These are phyloP conservation scores for Mortierella sp. DNA, from an alignment of 371 early-diverging fungal genomes.

Conservation along the genomic window DNA sequence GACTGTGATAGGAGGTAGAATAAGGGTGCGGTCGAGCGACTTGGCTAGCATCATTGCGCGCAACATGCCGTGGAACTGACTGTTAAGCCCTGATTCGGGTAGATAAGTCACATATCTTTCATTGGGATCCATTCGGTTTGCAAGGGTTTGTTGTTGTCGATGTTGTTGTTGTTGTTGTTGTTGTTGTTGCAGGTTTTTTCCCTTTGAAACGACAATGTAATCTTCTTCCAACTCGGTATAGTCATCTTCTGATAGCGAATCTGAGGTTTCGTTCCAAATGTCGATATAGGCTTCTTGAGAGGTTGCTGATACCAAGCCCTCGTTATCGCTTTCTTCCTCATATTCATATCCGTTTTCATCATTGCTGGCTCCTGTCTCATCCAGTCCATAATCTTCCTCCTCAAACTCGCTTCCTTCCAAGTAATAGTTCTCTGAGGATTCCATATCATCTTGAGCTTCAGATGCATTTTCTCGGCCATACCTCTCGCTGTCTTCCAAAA, in stretches of 20 bases:
- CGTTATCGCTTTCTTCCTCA: constrained; percentile 1
- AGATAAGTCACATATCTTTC: constrained; percentile 39
- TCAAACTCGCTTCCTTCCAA: background rate
- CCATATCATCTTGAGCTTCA: background rate
- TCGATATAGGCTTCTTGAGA: constrained; percentile 12
- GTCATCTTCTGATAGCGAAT: constrained; percentile 32
- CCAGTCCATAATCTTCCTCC: background rate
- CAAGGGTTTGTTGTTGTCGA: constrained; percentile 1
- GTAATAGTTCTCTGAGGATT: background rate
- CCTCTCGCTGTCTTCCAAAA: too few species aligned
- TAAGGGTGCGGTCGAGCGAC: constrained; percentile 35
- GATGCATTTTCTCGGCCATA: background rate
- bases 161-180: too few species aligned
- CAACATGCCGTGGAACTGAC: constrained; percentile 43
- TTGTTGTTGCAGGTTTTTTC: background rate
- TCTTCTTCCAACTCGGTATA: constrained; percentile 41
- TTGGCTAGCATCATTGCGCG: constrained; percentile 45
- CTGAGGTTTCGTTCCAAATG: constrained; percentile 25
- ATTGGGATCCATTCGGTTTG: constrained; percentile 18
- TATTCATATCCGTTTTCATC: background rate
- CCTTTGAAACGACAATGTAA: background rate
- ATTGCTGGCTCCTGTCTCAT: background rate
- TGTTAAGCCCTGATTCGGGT: constrained; percentile 24
- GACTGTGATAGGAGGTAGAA: constrained; percentile 39
- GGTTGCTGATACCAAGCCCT: background rate